Evolutionary conservation across 176 grass and related monocot genomes (phyloP).

Genomic region (Hsuehochloa calcarea): DNA sequence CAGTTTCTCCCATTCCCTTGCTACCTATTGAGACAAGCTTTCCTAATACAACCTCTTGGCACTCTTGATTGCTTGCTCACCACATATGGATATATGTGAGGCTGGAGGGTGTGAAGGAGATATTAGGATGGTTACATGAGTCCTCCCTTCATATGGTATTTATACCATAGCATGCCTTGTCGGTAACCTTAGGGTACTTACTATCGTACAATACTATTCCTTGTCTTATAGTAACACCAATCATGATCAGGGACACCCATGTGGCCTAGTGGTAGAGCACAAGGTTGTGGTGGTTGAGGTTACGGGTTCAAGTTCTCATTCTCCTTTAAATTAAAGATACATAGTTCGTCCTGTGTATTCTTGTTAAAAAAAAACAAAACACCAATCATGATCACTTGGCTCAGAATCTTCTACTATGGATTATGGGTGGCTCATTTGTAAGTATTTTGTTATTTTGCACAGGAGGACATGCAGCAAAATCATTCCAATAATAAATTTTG

Average conservation of each 20-base stretch:
- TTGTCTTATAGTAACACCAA: not conserved
- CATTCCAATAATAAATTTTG: not conserved
- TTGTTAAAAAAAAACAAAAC: not conserved
- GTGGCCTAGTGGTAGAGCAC: not conserved
- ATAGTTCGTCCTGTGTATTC: not conserved
- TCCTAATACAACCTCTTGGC: not conserved
- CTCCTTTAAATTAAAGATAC: not conserved
- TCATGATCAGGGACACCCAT: not conserved
- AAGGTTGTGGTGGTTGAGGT: not conserved
- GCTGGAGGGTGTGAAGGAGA: not conserved
- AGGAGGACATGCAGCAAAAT: not conserved
- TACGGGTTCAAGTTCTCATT: not conserved
- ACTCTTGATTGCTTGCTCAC: not conserved
- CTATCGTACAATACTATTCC: not conserved
- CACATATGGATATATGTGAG: not conserved
- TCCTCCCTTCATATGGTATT: not conserved
- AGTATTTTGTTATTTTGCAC: not conserved
- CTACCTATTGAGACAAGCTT: not conserved
- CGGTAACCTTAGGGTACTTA: not conserved
- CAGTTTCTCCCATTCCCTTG: not conserved
- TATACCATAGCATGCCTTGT: not conserved
- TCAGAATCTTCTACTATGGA: not conserved
- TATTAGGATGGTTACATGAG: slow-evolving; percentile 1
- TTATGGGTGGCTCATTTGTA: not conserved
- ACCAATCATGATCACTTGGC: not conserved